phyloP scores from a whole-genome alignment of 2,329 filamentous ascomycete species.

The Capronia americana region DNA sequence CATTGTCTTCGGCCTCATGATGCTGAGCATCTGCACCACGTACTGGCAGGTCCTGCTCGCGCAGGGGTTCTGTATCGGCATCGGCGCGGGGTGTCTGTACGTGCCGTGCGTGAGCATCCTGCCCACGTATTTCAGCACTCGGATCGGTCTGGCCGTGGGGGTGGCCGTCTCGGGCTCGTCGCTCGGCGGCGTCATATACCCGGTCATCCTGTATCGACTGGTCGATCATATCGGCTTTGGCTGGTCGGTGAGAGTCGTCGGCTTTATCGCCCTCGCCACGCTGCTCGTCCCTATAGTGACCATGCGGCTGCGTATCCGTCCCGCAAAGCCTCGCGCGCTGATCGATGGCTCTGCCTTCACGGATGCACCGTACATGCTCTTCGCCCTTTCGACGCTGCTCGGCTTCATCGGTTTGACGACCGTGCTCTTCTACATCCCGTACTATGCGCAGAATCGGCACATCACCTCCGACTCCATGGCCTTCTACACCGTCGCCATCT shows the following conservation, averaged over 20 bases:
- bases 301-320: slow-evolving; percentile 51
- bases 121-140: slow-evolving; percentile 41
- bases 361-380: slow-evolving; percentile 54
- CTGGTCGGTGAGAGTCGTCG: slow-evolving; percentile 69
- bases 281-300: slow-evolving; percentile 47
- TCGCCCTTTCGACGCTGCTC: slow-evolving; percentile 57
- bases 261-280: slow-evolving; percentile 63
- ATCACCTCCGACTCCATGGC: slow-evolving; percentile 62
- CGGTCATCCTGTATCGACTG: slow-evolving; percentile 63
- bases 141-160: slow-evolving; percentile 42
- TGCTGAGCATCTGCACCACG: slow-evolving; percentile 48
- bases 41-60: slow-evolving; percentile 58
- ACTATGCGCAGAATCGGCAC: slow-evolving; percentile 61
- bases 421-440: slow-evolving; percentile 65
- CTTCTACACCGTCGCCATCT: slow-evolving; percentile 70
- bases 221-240: slow-evolving; percentile 65
- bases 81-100: slow-evolving; percentile 50
- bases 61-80: slow-evolving; percentile 56
- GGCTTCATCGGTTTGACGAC: slow-evolving; percentile 62
- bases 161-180: slow-evolving; percentile 40
- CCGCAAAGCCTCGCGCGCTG: slow-evolving; percentile 53
- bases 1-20: slow-evolving; percentile 51
- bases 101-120: slow-evolving; percentile 42
- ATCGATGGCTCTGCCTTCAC: slow-evolving; percentile 55
- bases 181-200: slow-evolving; percentile 57